Evolutionary conservation across 345 rosid genomes (phyloP).

Genomic region (Noccaea caerulescens): DNA sequence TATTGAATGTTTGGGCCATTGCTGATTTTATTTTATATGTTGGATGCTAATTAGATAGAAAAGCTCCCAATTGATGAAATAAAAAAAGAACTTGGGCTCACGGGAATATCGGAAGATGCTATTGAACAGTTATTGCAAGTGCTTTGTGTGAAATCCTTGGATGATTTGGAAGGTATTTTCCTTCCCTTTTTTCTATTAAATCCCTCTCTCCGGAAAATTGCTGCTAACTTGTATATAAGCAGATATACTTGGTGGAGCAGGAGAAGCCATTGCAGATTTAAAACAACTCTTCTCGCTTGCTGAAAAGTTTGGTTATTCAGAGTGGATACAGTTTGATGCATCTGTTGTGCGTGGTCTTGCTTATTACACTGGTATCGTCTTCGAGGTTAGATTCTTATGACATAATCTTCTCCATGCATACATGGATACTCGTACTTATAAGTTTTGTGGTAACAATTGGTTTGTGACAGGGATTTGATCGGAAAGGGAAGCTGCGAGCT

Average conservation of each 20-base stretch:
- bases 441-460: background rate
- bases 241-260: conserved; percentile 79
- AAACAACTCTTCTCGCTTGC: conserved; percentile 80
- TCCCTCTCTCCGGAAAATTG: background rate
- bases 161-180: conserved; percentile 72
- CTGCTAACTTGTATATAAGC: conserved; percentile 29
- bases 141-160: conserved; percentile 75
- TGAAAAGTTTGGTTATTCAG: conserved; percentile 86
- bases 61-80: conserved; percentile 78
- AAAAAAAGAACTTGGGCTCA: conserved; percentile 67
- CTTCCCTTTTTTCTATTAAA: background rate
- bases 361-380: conserved; percentile 95
- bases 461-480: conserved; percentile 72
- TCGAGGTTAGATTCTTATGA: conserved; percentile 69
- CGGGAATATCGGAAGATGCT: conserved; percentile 71
- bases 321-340: conserved; percentile 98
- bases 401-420: background rate
- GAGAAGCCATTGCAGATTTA: conserved; percentile 86
- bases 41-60: conserved; percentile 57
- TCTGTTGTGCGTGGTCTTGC: conserved; percentile 97
- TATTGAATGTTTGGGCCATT: background rate
- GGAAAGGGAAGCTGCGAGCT: conserved; percentile 84
- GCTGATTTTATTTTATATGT: conserved; percentile 9
- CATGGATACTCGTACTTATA: background rate
- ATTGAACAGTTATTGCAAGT: conserved; percentile 73